Evolutionary conservation across 2,329 filamentous ascomycete genomes (phyloP), one percentile per base, ranked within the genome.

Genomic region (Cercospora zeina): DNA sequence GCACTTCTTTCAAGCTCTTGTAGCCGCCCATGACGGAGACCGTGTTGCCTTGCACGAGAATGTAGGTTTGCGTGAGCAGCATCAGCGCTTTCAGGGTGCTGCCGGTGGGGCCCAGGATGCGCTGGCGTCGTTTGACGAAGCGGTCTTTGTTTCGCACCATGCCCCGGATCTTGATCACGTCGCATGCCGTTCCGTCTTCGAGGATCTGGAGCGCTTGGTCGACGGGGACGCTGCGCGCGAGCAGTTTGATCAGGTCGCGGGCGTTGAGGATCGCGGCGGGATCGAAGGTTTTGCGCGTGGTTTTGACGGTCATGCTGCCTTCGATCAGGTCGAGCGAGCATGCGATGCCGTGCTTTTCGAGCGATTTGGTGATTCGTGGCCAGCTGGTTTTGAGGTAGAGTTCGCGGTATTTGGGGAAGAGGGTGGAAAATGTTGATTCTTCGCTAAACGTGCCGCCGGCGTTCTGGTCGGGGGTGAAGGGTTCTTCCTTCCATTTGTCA

Each of bases 401-500:
- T 82, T 99, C 95, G 72, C 95, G 89, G 78, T 99, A 99, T 78
- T 96, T 96, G 66, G 95, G 95, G 74, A 97, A 97, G 6, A 97
- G 78, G 11, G 81, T 83, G 64, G 80, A 80, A 81, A 99, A 99
- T 4, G 90, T 92, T 1, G 91, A 96, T 80, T 97, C 95, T 77
- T 99, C 93, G 58, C 88, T 84, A 75, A 99, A 96, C 19, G 89
- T 89, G 67, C 95, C 95, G 59, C 85, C 91, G 33, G 80, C 78
- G 78, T 97, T 97, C 79, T 97, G 89, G 68, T 90, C 87, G 54
- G 90, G 85, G 45, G 87, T 93, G 79, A 97, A 97, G 30, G 87
- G 79, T 39, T 96, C 92, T 37, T 88, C 87, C 82, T 92, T 93
- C 92, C 92, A 97, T 77, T 97, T 96, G 79, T 97, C 93, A 67